These are phyloP conservation scores for Ploettnerulaceae sp. DNA, from an alignment of 2,329 filamentous ascomycete species.

Conservation along the genomic window DNA sequence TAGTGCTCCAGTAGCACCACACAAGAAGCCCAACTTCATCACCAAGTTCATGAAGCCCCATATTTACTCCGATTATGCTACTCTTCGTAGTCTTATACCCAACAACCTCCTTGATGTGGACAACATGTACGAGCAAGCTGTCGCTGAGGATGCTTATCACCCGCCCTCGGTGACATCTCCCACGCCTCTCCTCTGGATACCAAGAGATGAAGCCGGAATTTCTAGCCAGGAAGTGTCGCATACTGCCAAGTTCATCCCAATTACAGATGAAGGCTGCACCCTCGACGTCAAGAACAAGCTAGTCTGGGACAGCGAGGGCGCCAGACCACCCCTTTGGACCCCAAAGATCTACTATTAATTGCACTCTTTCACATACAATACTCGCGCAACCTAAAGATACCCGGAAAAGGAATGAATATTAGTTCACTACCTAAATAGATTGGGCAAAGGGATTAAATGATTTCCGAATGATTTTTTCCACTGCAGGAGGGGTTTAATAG, in stretches of 20 bases:
- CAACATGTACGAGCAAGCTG: conserved; percentile 55
- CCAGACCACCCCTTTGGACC: conserved; percentile 53
- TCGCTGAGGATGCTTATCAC: conserved; percentile 65
- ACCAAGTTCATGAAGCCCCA: conserved; percentile 73
- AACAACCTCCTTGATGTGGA: conserved; percentile 41
- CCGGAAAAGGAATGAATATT: conserved; percentile 1
- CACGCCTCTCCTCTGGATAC: conserved; percentile 77
- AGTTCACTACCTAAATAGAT: conserved; percentile 4
- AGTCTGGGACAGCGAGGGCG: conserved; percentile 51
- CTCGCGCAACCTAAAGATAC: not conserved
- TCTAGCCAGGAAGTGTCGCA: conserved; percentile 73
- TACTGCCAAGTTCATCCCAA: conserved; percentile 65
- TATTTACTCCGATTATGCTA: conserved; percentile 66
- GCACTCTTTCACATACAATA: not conserved
- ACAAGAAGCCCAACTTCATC: conserved; percentile 54
- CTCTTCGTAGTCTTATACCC: conserved; percentile 66
- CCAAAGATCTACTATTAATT: conserved; percentile 41
- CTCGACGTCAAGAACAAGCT: conserved; percentile 67
- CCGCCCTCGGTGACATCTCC: conserved; percentile 62
- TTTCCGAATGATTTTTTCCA: not conserved
- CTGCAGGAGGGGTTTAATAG: not conserved
- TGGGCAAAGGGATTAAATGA: not conserved
- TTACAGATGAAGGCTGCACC: conserved; percentile 72
- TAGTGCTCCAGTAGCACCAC: conserved; percentile 28
- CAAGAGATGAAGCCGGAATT: conserved; percentile 67